Conservation (phyloP, 2,329 filamentous ascomycete species). For the Colletotrichum plurivorum region DNA sequence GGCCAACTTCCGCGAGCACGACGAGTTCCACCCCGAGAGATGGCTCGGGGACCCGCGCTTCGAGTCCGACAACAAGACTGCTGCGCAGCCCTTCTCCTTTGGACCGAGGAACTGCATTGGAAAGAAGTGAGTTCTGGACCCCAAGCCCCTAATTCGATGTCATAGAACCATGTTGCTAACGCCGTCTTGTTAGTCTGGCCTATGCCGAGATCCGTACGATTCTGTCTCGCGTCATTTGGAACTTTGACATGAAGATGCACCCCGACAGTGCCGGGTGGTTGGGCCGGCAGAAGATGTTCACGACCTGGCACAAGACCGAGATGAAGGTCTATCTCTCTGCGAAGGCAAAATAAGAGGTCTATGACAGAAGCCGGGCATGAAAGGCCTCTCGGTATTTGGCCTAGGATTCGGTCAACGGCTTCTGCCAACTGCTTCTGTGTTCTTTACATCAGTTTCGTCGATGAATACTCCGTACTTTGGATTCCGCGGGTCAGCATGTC, state of each 20-base stretch:
- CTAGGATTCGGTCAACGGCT: no score
- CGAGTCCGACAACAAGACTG: constrained; percentile 53
- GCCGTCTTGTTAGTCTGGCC: background rate
- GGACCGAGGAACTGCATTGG: constrained; percentile 67
- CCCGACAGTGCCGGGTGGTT: constrained; percentile 53
- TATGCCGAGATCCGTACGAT: constrained; percentile 35
- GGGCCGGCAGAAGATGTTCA: constrained; percentile 38
- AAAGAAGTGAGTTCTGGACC: constrained; percentile 55
- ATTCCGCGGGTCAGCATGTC: no score
- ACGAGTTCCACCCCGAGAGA: constrained; percentile 26
- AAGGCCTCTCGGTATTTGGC: no score
- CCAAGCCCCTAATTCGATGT: no score
- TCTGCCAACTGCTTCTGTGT: no score
- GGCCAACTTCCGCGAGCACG: constrained; percentile 26
- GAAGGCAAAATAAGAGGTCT: background rate
- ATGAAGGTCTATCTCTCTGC: constrained; percentile 31
- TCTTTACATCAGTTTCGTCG: no score
- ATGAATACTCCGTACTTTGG: no score
- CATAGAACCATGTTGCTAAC: background rate
- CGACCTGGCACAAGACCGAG: constrained; percentile 38
- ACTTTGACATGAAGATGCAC: constrained; percentile 37
- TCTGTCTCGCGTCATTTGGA: constrained; percentile 32
- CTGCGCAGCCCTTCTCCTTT: constrained; percentile 62
- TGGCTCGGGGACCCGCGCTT: constrained; percentile 32
- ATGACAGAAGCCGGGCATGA: no score